Conservation (phyloP, 164 flowering plant genomes). For the Macadamia integrifolia region DNA sequence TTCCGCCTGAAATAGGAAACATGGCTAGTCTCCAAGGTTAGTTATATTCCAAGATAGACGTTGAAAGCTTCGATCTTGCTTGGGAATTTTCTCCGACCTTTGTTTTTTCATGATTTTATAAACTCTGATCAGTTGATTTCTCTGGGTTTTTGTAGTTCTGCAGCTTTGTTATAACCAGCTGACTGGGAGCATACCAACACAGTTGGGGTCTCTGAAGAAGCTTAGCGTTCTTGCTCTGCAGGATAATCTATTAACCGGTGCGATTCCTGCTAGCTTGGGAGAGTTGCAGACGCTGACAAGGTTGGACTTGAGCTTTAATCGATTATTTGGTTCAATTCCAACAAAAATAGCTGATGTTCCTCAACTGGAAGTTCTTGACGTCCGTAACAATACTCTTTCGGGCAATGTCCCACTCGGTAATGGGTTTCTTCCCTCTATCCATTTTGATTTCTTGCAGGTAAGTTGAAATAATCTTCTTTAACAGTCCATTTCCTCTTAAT, state of each 20-base stretch:
- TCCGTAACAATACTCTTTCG: slow-evolving; percentile 77
- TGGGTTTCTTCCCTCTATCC: not conserved
- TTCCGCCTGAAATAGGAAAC: slow-evolving; percentile 65
- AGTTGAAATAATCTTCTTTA: not conserved
- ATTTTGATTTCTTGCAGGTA: not conserved
- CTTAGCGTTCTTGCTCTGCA: slow-evolving; percentile 74
- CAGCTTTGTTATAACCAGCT: slow-evolving; percentile 85
- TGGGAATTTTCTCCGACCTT: not conserved
- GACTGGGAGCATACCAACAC: slow-evolving; percentile 76
- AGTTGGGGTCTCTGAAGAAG: slow-evolving; percentile 66
- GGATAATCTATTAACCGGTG: slow-evolving; percentile 61
- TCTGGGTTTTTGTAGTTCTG: slow-evolving; percentile 46
- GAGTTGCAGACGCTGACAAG: slow-evolving; percentile 49
- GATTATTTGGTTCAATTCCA: slow-evolving; percentile 77
- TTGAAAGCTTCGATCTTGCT: not conserved
- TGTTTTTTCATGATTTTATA: not conserved
- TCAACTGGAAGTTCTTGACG: slow-evolving; percentile 51
- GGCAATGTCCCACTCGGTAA: slow-evolving; percentile 87
- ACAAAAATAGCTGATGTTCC: slow-evolving; percentile 52
- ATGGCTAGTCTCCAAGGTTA: slow-evolving; percentile 82
- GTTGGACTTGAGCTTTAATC: slow-evolving; percentile 83
- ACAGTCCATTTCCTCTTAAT: not conserved
- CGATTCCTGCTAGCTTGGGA: slow-evolving; percentile 89
- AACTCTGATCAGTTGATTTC: not conserved
- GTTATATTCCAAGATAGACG: slow-evolving; percentile 1